phyloP scores from a whole-genome alignment of 2,329 filamentous ascomycete genomes.

The Calonectria pseudoreteaudii region DNA sequence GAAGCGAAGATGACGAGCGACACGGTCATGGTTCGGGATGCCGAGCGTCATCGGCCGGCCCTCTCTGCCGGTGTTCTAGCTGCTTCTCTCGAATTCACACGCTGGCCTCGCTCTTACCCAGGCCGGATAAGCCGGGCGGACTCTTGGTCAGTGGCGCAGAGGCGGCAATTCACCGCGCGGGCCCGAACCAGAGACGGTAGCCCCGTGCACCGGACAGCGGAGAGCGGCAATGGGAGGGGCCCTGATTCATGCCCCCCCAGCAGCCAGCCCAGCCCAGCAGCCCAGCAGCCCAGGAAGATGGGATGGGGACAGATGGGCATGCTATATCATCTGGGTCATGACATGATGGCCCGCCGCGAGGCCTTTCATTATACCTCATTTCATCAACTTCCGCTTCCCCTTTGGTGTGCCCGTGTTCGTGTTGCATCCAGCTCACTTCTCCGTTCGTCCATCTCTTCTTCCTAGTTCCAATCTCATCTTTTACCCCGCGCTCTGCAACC shows the following conservation, averaged over 20 bases:
- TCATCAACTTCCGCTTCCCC: background rate
- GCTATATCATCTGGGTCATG: background rate
- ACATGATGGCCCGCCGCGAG: background rate
- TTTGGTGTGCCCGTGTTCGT: background rate
- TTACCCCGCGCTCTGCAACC: slow-evolving; percentile 21
- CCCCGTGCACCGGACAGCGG: slow-evolving; percentile 32
- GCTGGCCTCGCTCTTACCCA: background rate
- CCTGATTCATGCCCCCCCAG: slow-evolving; percentile 36
- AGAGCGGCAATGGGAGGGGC: slow-evolving; percentile 26
- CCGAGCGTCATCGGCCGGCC: slow-evolving; percentile 12
- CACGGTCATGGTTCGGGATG: slow-evolving; percentile 13
- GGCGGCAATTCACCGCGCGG: slow-evolving; percentile 44
- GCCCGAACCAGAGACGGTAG: slow-evolving; percentile 26
- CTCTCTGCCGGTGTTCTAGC: slow-evolving; percentile 20
- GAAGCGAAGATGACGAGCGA: background rate
- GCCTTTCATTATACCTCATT: slow-evolving; percentile 1
- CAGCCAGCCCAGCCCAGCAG: too few relatives aligned
- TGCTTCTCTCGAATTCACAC: background rate
- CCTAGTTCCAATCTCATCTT: slow-evolving; percentile 19
- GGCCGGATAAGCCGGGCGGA: slow-evolving; percentile 38
- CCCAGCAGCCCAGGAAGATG: background rate
- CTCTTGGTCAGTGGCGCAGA: background rate
- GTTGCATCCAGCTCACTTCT: slow-evolving; percentile 15
- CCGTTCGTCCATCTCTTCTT: slow-evolving; percentile 10
- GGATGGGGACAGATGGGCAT: background rate